Evolutionary conservation across 129 eudicot genomes (phyloP), one percentile per base, ranked within the genome.

Genomic region (Kitagawia praeruptora): DNA sequence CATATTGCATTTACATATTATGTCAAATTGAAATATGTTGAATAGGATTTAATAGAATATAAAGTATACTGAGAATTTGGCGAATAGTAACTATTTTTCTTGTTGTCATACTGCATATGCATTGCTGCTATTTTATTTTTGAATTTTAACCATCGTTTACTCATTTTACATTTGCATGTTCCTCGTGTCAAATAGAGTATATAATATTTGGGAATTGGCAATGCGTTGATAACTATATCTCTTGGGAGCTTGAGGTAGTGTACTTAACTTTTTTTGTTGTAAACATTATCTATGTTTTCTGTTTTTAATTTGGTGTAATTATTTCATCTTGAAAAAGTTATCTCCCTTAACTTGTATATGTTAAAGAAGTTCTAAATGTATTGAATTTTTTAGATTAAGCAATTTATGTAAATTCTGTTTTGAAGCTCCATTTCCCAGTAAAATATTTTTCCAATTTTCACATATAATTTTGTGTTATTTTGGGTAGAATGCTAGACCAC

Each of bases 401-500:
- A 61, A 61, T 61, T 2, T 25, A 10, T 61, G 25, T n/a, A 25
- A 61, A 61, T 61, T 61, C 16, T 61, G 69, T 61, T n/a, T 25
- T n/a, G 37, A 61, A 61, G 69, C 69, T 61, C 16, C 0, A n/a
- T 25, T 48, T 70, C 77, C 6, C 64, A 8, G 18, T 79, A 8
- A 41, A 16, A 75, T 16, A 48, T 44, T 13, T 67, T 77, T 27
- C 69, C 25, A 61, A 61, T 61, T 15, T n/a, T n/a, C 69, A 1
- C 1, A 61, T 14, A 21, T 61, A 10, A n/a, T n/a, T 23, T 40
- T 40, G 15, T 44, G 34, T 42, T 8, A 15, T 67, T 2, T 23
- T 80, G 6, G 81, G 88, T 86, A 95, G 98, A 92, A 95, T 80
- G 96, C 94, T 46, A 87, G 98, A 85, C 98, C 98, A 49, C 98